Base-by-base conservation (phyloP, 176 grass and related monocot species). In the Paspalum notatum region DNA sequence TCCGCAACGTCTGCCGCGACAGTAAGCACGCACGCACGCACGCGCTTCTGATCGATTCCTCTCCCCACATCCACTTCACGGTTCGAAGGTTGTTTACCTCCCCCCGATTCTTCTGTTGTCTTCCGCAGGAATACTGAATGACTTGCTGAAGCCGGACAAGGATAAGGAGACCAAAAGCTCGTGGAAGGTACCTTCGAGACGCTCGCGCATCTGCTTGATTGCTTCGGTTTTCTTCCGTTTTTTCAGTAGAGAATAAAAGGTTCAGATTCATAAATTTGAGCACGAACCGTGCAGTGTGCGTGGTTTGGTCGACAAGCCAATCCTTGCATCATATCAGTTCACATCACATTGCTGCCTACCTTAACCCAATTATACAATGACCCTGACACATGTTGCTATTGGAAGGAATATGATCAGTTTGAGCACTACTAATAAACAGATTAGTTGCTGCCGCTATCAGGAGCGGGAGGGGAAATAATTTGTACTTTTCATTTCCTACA, bases 1-100 rank as follows among this genome's bases (percentile, higher is more conserved):
- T 98, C 74, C 95, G 95, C 67, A 93, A 94, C 38, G 50, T 87
- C 76, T 89, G 89, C 63, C 88, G 95, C 59, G 95, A 98, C 24
- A 77, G 95, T 98, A 89, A 75, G 95, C 32, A 3, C 55, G 6
- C n/a, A 5, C 12, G n/a, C 61, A 6, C 16, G 4, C 13, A 15
- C 72, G 12, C 66, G 2, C 56, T 37, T 40, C 38, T 38, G 18
- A 27, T 24, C 42, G 46, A 10, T 47, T 41, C 14, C 5, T 1
- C 2, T 26, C 26, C 10, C 58, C 40, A 58, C 55, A 17, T 58
- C 55, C 22, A 11, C 3, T 57, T 1, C 18, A 5, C 14, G 16
- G 24, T 25, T 0, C n/a, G 10, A 12, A 1, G 24, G 24, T 12
- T 61, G 12, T 6, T 1, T 61, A 26, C 10, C 58, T 6, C 0